Percentiles rank a stretch among this genome's conserved stretches.
These are phyloP conservation scores for Talaromyces albobiverticillius DNA, from an alignment of 2,329 filamentous ascomycete genomes.

Conservation along the genomic window DNA sequence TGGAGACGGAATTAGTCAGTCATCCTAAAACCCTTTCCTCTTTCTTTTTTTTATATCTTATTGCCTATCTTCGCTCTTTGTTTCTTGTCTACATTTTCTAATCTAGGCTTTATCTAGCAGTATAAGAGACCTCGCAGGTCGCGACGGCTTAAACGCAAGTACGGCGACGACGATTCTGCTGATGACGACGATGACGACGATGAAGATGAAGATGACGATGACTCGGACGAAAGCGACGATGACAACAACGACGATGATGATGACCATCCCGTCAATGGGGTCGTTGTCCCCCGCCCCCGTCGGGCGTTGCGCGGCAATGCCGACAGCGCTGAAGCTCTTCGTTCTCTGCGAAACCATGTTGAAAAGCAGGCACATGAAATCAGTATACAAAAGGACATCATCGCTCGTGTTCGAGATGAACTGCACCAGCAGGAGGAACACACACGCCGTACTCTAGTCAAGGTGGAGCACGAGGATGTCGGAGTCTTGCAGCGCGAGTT, in stretches of 20 bases:
- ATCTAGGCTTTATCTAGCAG: conserved; percentile 27
- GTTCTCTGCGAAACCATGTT: conserved; percentile 79
- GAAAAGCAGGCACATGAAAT: conserved; percentile 92
- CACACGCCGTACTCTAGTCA: conserved; percentile 76
- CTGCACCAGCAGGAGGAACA: conserved; percentile 81
- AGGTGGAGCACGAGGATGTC: conserved; percentile 83
- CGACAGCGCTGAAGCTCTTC: conserved; percentile 56
- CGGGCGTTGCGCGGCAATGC: conserved; percentile 66
- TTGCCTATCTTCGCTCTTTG: not conserved
- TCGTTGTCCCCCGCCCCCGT: conserved; percentile 7
- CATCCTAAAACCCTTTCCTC: conserved; percentile 17
- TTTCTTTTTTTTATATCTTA: not conserved
- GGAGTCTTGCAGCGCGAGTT: conserved; percentile 87
- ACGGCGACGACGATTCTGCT: conserved; percentile 7
- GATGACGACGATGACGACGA: conserved; percentile 23
- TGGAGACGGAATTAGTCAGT: conserved; percentile 72
- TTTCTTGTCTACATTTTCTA: not conserved
- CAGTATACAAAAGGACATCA: conserved; percentile 79
- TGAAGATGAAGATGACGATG: conserved; percentile 16
- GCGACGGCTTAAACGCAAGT: conserved; percentile 30
- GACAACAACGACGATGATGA: conserved; percentile 41
- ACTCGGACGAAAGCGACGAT: conserved; percentile 46
- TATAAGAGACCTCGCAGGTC: conserved; percentile 37
- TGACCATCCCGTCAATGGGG: conserved; percentile 43
- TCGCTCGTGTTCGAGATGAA: conserved; percentile 80